Percentiles rank a stretch among this genome's conserved stretches.
phyloP scores from a whole-genome alignment of 2,329 filamentous ascomycete species.

The Alternaria gaisen region DNA sequence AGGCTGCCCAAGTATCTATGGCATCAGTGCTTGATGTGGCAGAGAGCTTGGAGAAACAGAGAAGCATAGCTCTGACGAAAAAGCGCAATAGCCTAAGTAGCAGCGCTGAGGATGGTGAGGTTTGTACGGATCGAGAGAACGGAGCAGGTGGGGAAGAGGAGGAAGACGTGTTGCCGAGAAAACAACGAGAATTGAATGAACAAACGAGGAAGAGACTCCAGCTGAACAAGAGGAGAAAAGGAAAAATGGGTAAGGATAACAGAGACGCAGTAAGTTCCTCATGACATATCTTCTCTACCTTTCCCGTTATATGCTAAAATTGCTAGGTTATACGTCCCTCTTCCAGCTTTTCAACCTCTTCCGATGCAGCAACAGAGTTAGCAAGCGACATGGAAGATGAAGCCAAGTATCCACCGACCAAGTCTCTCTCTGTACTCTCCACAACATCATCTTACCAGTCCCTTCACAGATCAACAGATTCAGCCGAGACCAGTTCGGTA shows the following conservation, averaged over 20 bases:
- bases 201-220: constrained; percentile 1
- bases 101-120: neutral
- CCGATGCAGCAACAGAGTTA: neutral
- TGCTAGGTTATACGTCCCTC: neutral
- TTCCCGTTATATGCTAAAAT: neutral
- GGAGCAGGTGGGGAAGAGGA: neutral
- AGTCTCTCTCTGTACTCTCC: neutral
- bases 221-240: neutral
- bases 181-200: constrained; percentile 1
- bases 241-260: neutral
- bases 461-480: neutral
- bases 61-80: neutral
- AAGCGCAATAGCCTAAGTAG: neutral
- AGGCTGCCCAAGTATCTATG: constrained; percentile 1
- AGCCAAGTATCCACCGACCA: neutral
- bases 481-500: neutral
- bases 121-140: too few relatives aligned
- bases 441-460: neutral
- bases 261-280: neutral
- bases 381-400: neutral
- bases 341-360: neutral
- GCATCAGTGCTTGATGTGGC: neutral
- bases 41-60: neutral
- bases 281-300: neutral
- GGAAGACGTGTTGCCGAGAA: constrained; percentile 1